Conservation (phyloP, 768 basidiomycete genomes). For the Russula griseocarnosa region DNA sequence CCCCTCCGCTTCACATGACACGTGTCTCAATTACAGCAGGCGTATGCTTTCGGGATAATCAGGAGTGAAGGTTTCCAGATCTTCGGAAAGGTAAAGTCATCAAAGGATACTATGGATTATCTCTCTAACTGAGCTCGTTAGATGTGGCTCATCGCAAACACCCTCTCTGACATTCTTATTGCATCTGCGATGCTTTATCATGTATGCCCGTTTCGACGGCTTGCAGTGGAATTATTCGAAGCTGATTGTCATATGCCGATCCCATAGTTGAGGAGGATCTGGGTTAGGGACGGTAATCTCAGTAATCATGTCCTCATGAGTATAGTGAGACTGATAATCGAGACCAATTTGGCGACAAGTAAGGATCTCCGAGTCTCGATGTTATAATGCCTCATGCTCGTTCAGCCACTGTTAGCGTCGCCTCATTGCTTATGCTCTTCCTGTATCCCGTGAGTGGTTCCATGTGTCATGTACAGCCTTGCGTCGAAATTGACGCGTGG, state of each 20-base stretch:
- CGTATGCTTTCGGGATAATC: not conserved
- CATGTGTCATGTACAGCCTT: not conserved
- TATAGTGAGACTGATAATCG: constrained; percentile 30
- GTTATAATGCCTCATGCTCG: not conserved
- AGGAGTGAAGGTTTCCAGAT: not conserved
- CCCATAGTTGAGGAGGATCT: not conserved
- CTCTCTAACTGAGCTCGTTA: not conserved
- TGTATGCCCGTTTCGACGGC: not conserved
- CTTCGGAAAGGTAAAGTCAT: not conserved
- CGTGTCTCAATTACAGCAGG: not conserved
- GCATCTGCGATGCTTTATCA: constrained; percentile 4
- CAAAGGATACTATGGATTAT: not conserved
- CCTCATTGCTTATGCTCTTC: not conserved
- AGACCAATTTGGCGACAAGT: constrained; percentile 30
- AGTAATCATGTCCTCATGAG: constrained; percentile 20
- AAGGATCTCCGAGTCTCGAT: not conserved
- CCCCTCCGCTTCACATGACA: not conserved
- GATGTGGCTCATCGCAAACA: constrained; percentile 9
- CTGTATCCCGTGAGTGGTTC: constrained; percentile 1
- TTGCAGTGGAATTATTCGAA: not conserved
- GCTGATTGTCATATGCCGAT: not conserved
- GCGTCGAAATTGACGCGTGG: not conserved
- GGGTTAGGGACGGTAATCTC: not conserved
- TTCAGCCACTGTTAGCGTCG: constrained; percentile 1
- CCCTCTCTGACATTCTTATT: constrained; percentile 10